Conservation (phyloP, 2,329 filamentous ascomycete species). For the Whalleya microplaca region DNA sequence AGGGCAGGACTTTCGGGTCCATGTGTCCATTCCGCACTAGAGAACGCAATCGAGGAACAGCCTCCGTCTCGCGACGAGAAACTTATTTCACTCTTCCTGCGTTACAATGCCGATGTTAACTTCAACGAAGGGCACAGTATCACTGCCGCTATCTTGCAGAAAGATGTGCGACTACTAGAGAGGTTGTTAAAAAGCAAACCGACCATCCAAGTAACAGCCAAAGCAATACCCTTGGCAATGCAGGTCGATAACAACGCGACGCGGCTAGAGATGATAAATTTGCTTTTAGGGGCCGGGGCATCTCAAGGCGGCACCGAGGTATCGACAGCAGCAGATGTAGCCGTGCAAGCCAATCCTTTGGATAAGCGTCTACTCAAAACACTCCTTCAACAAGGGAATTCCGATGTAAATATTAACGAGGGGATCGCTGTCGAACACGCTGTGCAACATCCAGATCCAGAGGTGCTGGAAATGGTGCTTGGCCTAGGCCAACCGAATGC, state of each 20-base stretch:
- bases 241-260: constrained; percentile 45
- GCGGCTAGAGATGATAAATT: constrained; percentile 50
- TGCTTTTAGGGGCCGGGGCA: constrained; percentile 52
- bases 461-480: constrained; percentile 53
- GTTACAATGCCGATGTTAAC: constrained; percentile 57
- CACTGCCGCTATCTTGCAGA: constrained; percentile 50
- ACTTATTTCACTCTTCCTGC: constrained; percentile 56
- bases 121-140: constrained; percentile 56
- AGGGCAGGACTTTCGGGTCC: constrained; percentile 50
- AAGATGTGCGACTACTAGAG: constrained; percentile 50
- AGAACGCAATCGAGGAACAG: constrained; percentile 55
- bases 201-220: constrained; percentile 50
- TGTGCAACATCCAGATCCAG: constrained; percentile 49
- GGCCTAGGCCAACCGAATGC: constrained; percentile 49
- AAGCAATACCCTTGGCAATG: constrained; percentile 54
- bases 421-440: constrained; percentile 46
- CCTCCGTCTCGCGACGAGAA: constrained; percentile 52
- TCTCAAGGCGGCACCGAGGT: constrained; percentile 47
- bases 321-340: constrained; percentile 46
- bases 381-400: constrained; percentile 54
- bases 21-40: constrained; percentile 52
- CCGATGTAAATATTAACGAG: constrained; percentile 55
- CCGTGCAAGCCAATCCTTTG: constrained; percentile 48
- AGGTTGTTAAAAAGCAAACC: constrained; percentile 50
- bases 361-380: constrained; percentile 55